Evolutionary conservation across 441 rosid species (phyloP).

Genomic region (Metrosideros polymorpha): DNA sequence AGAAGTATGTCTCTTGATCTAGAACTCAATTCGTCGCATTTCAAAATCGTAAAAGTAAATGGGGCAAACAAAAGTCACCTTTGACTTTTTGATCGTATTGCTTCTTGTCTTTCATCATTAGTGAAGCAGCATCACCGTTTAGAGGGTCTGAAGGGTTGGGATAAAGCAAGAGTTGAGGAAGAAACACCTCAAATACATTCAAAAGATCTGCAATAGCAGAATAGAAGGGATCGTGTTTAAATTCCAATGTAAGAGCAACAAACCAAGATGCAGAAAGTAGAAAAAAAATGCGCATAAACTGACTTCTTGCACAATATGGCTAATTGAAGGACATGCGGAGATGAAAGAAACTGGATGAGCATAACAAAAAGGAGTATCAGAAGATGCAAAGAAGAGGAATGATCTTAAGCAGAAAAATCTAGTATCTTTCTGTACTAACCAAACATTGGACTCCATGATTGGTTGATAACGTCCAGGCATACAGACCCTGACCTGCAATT

Average conservation of each 20-base stretch:
- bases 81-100: slow-evolving; percentile 53
- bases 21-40: neutral
- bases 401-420: neutral
- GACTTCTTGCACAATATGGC: neutral
- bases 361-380: neutral
- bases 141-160: slow-evolving; percentile 66
- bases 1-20: neutral
- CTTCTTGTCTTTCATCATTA: slow-evolving; percentile 52
- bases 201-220: slow-evolving; percentile 41
- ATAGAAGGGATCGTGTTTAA: neutral
- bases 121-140: slow-evolving; percentile 58
- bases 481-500: slow-evolving; percentile 62
- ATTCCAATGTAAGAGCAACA: neutral
- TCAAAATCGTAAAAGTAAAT: neutral
- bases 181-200: slow-evolving; percentile 56
- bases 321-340: neutral
- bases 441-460: slow-evolving; percentile 85
- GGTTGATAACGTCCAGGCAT: slow-evolving; percentile 76
- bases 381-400: neutral
- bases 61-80: slow-evolving; percentile 22
- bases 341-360: neutral
- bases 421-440: slow-evolving; percentile 24
- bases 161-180: slow-evolving; percentile 63
- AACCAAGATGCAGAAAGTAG: neutral
- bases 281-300: neutral